Conservation (phyloP, 371 early-diverging fungal species). For the Coemansia linderi region DNA sequence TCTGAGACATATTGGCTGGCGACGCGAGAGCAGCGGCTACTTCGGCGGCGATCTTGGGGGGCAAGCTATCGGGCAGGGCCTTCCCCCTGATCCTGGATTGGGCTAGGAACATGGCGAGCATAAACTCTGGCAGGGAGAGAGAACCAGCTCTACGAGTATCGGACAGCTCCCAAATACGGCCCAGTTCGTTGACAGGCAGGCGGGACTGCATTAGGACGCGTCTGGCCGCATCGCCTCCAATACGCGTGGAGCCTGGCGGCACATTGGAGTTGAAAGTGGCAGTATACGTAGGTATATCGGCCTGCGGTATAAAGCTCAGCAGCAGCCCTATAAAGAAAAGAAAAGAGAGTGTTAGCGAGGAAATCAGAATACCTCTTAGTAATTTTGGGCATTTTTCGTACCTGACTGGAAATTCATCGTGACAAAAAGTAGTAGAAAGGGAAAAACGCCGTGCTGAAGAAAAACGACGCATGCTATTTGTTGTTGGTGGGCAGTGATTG, state of each 20-base stretch:
- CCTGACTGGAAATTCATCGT: not conserved
- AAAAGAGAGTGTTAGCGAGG: not conserved
- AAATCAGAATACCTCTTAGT: no score
- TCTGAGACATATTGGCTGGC: no score
- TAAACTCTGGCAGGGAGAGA: conserved; percentile 63
- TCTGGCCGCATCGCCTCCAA: conserved; percentile 73
- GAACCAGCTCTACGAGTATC: conserved; percentile 47
- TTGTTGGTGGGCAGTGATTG: conserved; percentile 17
- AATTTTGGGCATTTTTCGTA: no score
- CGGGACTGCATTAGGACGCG: conserved; percentile 84
- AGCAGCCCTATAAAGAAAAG: conserved; percentile 13
- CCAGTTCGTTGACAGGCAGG: conserved; percentile 74
- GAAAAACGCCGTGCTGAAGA: not conserved
- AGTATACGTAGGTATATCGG: conserved; percentile 26
- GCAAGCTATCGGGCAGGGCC: conserved; percentile 56
- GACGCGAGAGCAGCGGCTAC: conserved; percentile 8
- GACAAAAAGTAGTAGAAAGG: not conserved
- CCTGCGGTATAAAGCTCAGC: conserved; percentile 39
- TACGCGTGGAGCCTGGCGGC: conserved; percentile 13
- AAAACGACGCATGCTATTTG: not conserved
- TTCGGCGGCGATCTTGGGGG: conserved; percentile 36
- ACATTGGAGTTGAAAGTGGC: conserved; percentile 30
- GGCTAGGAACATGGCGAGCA: conserved; percentile 62
- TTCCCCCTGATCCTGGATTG: conserved; percentile 50
- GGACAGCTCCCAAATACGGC: conserved; percentile 73